Conservation (phyloP, 345 rosid species). For the Rhodomyrtus tomentosa region DNA sequence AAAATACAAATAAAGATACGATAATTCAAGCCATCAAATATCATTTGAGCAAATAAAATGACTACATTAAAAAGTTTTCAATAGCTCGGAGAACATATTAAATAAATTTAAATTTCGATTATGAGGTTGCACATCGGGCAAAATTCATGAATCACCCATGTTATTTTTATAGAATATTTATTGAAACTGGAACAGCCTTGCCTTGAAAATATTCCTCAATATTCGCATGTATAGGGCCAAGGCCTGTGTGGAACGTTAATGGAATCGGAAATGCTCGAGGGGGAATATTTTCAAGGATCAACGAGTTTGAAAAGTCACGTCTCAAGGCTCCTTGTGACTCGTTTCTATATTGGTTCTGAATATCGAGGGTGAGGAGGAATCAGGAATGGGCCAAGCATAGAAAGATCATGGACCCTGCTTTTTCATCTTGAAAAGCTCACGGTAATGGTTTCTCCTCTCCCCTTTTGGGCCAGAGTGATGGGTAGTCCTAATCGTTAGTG, state of each 20-base stretch:
- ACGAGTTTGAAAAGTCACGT: conserved; percentile 22
- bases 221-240: not conserved
- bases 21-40: not conserved
- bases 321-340: not conserved
- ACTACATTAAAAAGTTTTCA: not conserved
- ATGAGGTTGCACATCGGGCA: accelerated
- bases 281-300: conserved; percentile 18
- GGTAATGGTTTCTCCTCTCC: not conserved
- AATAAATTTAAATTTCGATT: accelerated
- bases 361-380: not conserved
- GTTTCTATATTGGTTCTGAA: not conserved
- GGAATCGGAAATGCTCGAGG: conserved; percentile 26
- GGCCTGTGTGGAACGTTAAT: conserved; percentile 4
- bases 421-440: not conserved
- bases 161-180: not conserved
- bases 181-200: not conserved
- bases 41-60: not conserved
- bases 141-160: not conserved
- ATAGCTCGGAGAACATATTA: accelerated
- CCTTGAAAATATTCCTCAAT: too few relatives aligned
- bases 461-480: too few relatives aligned
- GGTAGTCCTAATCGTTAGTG: not conserved
- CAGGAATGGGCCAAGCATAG: not conserved
- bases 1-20: too few relatives aligned
- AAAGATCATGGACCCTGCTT: not conserved